A percentile compares a stretch with the other conserved stretches of the same genome.
phyloP scores from a whole-genome alignment of 257 asterid species.

The Solanum bulbocastanum region DNA sequence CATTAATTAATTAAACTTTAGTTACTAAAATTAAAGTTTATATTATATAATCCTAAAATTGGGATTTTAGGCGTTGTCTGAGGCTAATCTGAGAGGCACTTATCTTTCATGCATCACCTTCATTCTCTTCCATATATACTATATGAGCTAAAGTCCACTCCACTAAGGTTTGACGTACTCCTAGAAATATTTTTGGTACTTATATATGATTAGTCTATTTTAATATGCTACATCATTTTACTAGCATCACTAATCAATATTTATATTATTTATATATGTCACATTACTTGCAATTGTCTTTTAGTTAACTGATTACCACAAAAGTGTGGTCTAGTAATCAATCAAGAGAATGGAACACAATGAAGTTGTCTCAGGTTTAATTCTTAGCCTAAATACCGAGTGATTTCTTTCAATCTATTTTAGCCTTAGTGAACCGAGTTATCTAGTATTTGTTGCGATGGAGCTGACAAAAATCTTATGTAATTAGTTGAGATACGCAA shows the following conservation, averaged over 20 bases:
- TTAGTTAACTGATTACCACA: background rate
- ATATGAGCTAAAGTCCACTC: background rate
- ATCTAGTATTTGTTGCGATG: background rate
- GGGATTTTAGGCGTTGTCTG: slow-evolving; percentile 34
- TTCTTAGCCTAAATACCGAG: background rate
- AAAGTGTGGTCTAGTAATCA: background rate
- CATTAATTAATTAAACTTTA: background rate
- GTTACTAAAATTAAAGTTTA: background rate
- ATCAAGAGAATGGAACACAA: background rate
- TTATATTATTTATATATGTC: background rate
- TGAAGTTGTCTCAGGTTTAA: background rate
- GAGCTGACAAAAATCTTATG: background rate
- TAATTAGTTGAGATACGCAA: too few relatives aligned
- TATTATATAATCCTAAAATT: background rate
- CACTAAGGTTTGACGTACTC: background rate
- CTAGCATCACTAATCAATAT: background rate
- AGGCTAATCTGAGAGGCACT: slow-evolving; percentile 32
- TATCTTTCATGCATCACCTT: slow-evolving; percentile 27
- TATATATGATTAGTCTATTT: background rate
- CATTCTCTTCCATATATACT: slow-evolving; percentile 3
- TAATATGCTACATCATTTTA: background rate
- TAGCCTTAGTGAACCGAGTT: background rate
- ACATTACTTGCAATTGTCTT: background rate
- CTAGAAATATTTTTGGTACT: too few relatives aligned
- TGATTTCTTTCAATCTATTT: background rate